Percentiles rank a stretch among this genome's conserved stretches.
phyloP scores from a whole-genome alignment of 192 early-diverging fungal genomes.

The Chytriomyces hyalinus region DNA sequence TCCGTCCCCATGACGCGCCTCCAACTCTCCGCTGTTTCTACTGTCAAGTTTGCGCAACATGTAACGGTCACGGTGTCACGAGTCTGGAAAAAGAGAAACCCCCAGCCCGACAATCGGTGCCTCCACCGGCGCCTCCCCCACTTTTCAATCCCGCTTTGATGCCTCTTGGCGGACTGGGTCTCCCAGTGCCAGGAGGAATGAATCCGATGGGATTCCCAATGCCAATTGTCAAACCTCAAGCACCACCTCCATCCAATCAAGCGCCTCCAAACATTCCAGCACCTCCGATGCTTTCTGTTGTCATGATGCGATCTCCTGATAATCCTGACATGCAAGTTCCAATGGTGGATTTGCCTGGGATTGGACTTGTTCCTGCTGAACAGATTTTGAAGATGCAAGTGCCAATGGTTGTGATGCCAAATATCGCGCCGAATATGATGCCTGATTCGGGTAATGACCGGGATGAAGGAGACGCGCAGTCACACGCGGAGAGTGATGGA shows the following conservation, averaged over 20 bases:
- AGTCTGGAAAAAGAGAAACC: not conserved
- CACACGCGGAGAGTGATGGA: not conserved
- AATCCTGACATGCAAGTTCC: constrained; percentile 23
- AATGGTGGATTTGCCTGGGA: constrained; percentile 31
- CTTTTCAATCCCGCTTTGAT: no score
- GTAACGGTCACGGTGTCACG: constrained; percentile 42
- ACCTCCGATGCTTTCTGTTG: constrained; percentile 20
- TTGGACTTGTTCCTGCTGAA: constrained; percentile 33
- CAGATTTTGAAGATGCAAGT: constrained; percentile 34
- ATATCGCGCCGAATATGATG: not conserved
- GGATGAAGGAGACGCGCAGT: not conserved
- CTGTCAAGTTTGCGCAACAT: constrained; percentile 47
- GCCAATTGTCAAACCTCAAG: not conserved
- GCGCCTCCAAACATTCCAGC: constrained; percentile 25
- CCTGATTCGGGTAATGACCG: not conserved
- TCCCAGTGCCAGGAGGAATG: no score
- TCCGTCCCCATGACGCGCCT: constrained; percentile 48
- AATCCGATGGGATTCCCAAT: no score
- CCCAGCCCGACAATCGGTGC: not conserved
- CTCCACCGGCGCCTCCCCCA: not conserved
- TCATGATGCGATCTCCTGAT: constrained; percentile 21
- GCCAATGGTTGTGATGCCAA: constrained; percentile 36
- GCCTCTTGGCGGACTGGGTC: no score
- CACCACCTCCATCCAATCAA: not conserved
- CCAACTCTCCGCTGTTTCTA: constrained; percentile 51